Conservation (phyloP, 2,329 filamentous ascomycete species). For the Fusarium setosum region DNA sequence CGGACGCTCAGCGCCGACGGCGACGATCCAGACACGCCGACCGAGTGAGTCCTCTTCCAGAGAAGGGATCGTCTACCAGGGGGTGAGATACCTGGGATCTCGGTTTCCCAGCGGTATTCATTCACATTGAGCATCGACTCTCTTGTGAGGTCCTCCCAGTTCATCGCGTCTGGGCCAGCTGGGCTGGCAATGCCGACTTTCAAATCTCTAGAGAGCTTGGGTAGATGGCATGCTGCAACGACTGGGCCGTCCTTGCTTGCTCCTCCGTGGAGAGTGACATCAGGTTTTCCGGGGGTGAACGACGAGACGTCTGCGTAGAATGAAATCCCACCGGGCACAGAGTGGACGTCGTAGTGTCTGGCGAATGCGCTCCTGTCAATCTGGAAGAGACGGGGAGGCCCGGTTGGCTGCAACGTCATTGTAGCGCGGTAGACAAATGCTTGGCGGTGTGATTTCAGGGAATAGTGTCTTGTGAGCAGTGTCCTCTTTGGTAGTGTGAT, state of each 20-base stretch:
- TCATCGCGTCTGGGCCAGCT: neutral
- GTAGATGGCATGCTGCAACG: neutral
- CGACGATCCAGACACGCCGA: neutral
- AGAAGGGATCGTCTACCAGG: neutral
- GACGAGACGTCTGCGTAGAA: neutral
- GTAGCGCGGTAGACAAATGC: neutral
- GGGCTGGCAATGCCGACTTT: neutral
- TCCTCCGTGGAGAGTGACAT: neutral
- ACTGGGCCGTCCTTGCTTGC: neutral
- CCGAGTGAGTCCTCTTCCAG: slow-evolving; percentile 2
- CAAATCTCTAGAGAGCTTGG: neutral
- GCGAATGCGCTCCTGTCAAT: neutral
- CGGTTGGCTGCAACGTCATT: neutral
- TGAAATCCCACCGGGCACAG: neutral
- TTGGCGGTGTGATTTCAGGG: neutral
- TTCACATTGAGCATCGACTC: neutral
- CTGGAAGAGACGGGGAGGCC: neutral
- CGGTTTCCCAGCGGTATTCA: neutral
- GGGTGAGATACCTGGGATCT: neutral
- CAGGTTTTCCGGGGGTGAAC: neutral
- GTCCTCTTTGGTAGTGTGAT: too few relatives aligned
- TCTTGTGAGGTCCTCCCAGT: neutral
- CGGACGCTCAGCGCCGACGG: neutral
- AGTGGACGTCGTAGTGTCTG: neutral
- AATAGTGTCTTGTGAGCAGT: neutral